Percentiles rank a stretch among this genome's conserved stretches.
Evolutionary conservation across 805 yeast species (phyloP).

Genomic region (Saturnispora bothae): DNA sequence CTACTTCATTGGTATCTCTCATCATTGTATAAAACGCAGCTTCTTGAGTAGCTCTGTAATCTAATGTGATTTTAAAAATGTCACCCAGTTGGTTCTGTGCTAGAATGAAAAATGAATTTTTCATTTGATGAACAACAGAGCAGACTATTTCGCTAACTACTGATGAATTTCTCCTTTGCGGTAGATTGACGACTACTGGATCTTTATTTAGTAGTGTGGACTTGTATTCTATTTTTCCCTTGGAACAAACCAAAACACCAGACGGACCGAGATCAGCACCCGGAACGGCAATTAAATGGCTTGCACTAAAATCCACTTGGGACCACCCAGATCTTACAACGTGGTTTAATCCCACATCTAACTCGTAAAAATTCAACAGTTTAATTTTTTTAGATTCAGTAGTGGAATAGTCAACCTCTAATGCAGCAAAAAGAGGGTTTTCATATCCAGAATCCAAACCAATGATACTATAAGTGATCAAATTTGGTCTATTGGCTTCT

Average conservation of each 20-base stretch:
- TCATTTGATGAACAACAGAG: constrained; percentile 58
- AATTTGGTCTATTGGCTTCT: constrained; percentile 45
- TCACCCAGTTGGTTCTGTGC: constrained; percentile 69
- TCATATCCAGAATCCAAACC: constrained; percentile 70
- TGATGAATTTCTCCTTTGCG: constrained; percentile 29
- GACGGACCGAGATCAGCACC: constrained; percentile 61
- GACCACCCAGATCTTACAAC: constrained; percentile 44
- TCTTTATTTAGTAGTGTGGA: constrained; percentile 24
- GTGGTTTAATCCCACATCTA: constrained; percentile 80
- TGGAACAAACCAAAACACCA: constrained; percentile 58
- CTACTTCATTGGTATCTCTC: constrained; percentile 13
- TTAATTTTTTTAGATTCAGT: constrained; percentile 14
- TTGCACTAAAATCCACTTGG: constrained; percentile 32
- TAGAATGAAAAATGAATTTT: constrained; percentile 52
- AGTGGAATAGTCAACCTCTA: constrained; percentile 50
- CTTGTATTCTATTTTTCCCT: constrained; percentile 42
- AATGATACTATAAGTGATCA: constrained; percentile 41
- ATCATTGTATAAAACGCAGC: constrained; percentile 18
- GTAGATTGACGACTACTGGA: constrained; percentile 28
- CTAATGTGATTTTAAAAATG: constrained; percentile 53
- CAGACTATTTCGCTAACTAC: constrained; percentile 33
- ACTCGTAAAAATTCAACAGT: constrained; percentile 57
- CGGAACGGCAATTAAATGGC: constrained; percentile 56
- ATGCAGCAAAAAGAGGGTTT: constrained; percentile 74
- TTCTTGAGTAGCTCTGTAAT: constrained; percentile 32